phyloP scores from a whole-genome alignment of 2,329 filamentous ascomycete species.

The Sphaerulina musiva region DNA sequence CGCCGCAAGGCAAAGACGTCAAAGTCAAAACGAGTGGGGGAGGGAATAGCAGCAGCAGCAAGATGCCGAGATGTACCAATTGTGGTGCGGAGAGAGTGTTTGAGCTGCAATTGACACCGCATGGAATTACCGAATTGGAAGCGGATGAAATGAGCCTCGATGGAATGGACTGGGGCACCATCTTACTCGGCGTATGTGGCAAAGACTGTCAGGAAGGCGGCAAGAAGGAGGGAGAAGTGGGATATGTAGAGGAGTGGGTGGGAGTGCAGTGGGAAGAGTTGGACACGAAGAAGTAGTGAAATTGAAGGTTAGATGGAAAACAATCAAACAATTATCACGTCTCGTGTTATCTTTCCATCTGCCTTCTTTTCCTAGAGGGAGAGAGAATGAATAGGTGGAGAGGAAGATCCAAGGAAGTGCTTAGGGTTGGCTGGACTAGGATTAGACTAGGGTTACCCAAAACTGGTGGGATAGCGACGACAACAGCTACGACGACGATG shows the following conservation, averaged over 20 bases:
- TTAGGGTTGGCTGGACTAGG: no score
- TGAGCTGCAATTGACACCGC: constrained; percentile 86
- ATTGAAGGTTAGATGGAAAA: no score
- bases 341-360: no score
- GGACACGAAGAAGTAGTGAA: constrained; percentile 17
- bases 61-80: constrained; percentile 67
- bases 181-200: constrained; percentile 78
- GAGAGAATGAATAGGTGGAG: no score
- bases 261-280: constrained; percentile 95
- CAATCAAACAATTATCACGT: no score
- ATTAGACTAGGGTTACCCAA: no score
- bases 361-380: no score
- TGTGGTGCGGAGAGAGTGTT: constrained; percentile 74
- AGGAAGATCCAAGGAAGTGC: no score
- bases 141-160: constrained; percentile 59
- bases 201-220: constrained; percentile 64
- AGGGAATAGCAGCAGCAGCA: constrained; percentile 12
- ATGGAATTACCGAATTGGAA: constrained; percentile 84
- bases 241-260: constrained; percentile 91
- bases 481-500: no score
- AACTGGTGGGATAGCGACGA: no score
- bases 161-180: constrained; percentile 97
- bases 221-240: constrained; percentile 55
- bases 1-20: constrained; percentile 3
- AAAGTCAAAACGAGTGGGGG: constrained; percentile 17